A percentile compares a stretch with the other conserved stretches of the same genome.
These are phyloP conservation scores for Fusarium lateritium DNA, from an alignment of 2,329 filamentous ascomycete species.

Conservation along the genomic window DNA sequence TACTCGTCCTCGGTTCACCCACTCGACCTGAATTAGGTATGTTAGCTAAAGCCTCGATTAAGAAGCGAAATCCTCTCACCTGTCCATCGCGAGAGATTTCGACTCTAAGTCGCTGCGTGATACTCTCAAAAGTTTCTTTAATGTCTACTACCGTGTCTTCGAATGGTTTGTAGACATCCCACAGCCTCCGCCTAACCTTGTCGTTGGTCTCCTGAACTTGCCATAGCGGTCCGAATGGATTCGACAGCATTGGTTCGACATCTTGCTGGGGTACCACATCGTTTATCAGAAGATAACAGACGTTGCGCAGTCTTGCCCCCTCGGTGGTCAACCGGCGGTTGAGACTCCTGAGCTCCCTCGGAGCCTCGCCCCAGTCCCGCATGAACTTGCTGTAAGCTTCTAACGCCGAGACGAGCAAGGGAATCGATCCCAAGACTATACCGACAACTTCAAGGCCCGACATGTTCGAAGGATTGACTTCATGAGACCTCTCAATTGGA, in stretches of 20 bases:
- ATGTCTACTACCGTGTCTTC: slow-evolving; percentile 45
- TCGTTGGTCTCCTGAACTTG: slow-evolving; percentile 25
- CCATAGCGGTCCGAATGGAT: slow-evolving; percentile 51
- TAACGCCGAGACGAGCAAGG: slow-evolving; percentile 35
- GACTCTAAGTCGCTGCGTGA: slow-evolving; percentile 23
- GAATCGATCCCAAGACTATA: slow-evolving; percentile 40
- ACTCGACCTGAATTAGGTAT: neutral
- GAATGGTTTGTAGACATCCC: slow-evolving; percentile 44
- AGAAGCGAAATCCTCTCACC: neutral
- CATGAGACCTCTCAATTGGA: fast-evolving
- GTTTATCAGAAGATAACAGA: slow-evolving; percentile 50
- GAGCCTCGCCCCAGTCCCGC: slow-evolving; percentile 30
- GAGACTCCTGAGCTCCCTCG: slow-evolving; percentile 45
- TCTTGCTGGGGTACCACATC: slow-evolving; percentile 42
- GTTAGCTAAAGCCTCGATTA: fast-evolving
- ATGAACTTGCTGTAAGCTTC: slow-evolving; percentile 45
- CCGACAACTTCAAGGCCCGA: slow-evolving; percentile 45
- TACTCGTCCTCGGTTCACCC: neutral
- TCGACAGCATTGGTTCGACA: slow-evolving; percentile 50
- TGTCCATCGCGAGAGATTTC: slow-evolving; percentile 11
- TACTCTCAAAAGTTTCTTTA: slow-evolving; percentile 34
- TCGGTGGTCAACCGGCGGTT: slow-evolving; percentile 47
- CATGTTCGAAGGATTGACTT: neutral
- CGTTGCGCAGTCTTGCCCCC: slow-evolving; percentile 48
- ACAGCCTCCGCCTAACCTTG: slow-evolving; percentile 45